Evolutionary conservation across 805 yeast species (phyloP), one percentile per base, ranked within the genome.

Genomic region (Saccharomyces jurei): DNA sequence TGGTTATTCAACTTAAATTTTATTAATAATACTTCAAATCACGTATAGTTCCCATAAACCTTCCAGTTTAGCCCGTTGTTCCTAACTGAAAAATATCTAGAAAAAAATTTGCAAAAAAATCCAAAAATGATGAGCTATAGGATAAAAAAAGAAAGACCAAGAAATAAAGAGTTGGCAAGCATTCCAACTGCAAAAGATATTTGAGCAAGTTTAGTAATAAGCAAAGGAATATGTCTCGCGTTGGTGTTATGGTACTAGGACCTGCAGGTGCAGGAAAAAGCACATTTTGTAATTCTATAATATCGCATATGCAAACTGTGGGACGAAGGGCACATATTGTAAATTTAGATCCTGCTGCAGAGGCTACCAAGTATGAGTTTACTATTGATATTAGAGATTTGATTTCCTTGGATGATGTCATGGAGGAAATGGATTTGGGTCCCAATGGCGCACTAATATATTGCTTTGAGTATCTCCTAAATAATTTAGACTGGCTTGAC

Each of bases 241-340:
- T 90, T 1, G 99, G 98, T 55, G 92, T 89, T 11, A 74, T 94
- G 58, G 96, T 91, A 1, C 72, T 94, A 60, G 99, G 99, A 1
- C 99, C 99, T 21, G 99, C 99, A 1, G 99, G 99, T 41, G 98
- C 87, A 9, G 99, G 99, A 10, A 92, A 87, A 70, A 83, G 94
- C 49, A 89, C 99, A 0, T 94, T 92, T 66, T 92, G 98, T 73
- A 87, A 89, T 64, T 77, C 96, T 3, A 79, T 94, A 57, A 86
- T 94, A 48, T 73, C 92, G 1, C 87, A 92, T 69, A 87, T 94
- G 84, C 96, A 90, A 69, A 79, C 89, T 21, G 78, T 87, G 36
- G 98, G 98, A 1, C 83, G 99, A 58, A 76, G 96, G 41, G 97
- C 96, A 2, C 97, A 94, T 70, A 82, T 94, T 44, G 97, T 94